Evolutionary conservation across 306 rosid species (phyloP).

Genomic region (Begonia peltatifolia): DNA sequence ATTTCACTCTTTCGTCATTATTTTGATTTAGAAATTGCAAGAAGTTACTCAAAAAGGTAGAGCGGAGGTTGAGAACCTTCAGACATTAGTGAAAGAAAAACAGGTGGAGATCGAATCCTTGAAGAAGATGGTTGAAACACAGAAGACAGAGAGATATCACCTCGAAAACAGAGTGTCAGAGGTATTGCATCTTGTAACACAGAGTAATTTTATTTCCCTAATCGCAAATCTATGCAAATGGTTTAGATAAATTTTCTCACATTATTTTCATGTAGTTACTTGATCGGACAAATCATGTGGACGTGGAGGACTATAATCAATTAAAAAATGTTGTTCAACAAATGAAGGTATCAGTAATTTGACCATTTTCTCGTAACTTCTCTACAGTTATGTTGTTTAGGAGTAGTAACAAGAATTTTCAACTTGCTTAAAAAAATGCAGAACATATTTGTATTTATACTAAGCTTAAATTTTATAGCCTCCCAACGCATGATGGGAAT

Average conservation of each 20-base stretch:
- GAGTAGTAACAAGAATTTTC: no score
- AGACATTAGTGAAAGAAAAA: conserved; percentile 43
- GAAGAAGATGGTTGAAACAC: conserved; percentile 50
- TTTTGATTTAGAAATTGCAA: conserved; percentile 56
- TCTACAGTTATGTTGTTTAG: no score
- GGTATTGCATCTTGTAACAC: conserved; percentile 24
- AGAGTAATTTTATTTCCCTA: no score
- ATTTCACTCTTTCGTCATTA: conserved; percentile 3
- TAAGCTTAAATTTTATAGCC: no score
- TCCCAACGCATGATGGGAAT: no score
- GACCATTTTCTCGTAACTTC: no score
- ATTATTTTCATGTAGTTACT: conserved; percentile 33
- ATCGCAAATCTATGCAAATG: no score
- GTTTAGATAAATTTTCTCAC: no score
- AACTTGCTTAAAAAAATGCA: no score
- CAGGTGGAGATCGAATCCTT: conserved; percentile 43
- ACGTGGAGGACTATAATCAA: conserved; percentile 66
- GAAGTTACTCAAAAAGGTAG: conserved; percentile 51
- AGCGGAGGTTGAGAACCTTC: conserved; percentile 36
- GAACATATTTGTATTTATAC: no score
- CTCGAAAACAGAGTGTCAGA: conserved; percentile 49
- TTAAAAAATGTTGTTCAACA: conserved; percentile 46
- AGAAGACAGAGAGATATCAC: conserved; percentile 36
- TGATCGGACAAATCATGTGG: conserved; percentile 49
- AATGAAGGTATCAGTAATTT: conserved; percentile 36